Evolutionary conservation across 805 yeast genomes (phyloP).

Genomic region (Cyberlindnera petersonii): DNA sequence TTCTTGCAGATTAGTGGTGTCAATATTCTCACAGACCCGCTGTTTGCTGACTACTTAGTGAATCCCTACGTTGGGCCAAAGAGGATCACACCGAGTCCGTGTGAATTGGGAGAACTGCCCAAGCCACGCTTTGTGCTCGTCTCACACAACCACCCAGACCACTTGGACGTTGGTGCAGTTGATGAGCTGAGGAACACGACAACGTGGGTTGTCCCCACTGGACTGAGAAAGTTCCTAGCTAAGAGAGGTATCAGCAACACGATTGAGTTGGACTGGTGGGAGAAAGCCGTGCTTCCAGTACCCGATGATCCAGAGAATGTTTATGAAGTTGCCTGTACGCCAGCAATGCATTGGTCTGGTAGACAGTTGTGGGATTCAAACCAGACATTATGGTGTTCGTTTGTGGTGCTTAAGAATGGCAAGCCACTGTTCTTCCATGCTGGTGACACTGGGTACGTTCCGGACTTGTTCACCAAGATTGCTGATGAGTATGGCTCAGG

Average conservation of each 20-base stretch:
- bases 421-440: slow-evolving; percentile 81
- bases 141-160: slow-evolving; percentile 95
- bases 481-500: slow-evolving; percentile 57
- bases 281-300: slow-evolving; percentile 41
- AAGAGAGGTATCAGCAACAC: slow-evolving; percentile 56
- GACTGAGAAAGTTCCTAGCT: slow-evolving; percentile 58
- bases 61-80: slow-evolving; percentile 71
- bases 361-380: slow-evolving; percentile 77
- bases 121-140: slow-evolving; percentile 71
- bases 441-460: slow-evolving; percentile 91
- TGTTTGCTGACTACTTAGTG: slow-evolving; percentile 64
- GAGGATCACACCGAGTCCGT: slow-evolving; percentile 76
- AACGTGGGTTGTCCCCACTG: slow-evolving; percentile 85
- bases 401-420: slow-evolving; percentile 60
- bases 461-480: slow-evolving; percentile 66
- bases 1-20: slow-evolving; percentile 65
- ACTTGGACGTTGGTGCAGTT: slow-evolving; percentile 65
- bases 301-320: slow-evolving; percentile 36
- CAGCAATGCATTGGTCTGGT: slow-evolving; percentile 98
- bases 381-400: slow-evolving; percentile 85
- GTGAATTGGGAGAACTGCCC: slow-evolving; percentile 58
- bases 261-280: slow-evolving; percentile 94
- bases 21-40: slow-evolving; percentile 83
- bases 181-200: slow-evolving; percentile 50
- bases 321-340: slow-evolving; percentile 82